A percentile compares a stretch with the other conserved stretches of the same genome.
phyloP scores from a whole-genome alignment of 2,329 filamentous ascomycete species.

The Aspergillus pseudonomiae region DNA sequence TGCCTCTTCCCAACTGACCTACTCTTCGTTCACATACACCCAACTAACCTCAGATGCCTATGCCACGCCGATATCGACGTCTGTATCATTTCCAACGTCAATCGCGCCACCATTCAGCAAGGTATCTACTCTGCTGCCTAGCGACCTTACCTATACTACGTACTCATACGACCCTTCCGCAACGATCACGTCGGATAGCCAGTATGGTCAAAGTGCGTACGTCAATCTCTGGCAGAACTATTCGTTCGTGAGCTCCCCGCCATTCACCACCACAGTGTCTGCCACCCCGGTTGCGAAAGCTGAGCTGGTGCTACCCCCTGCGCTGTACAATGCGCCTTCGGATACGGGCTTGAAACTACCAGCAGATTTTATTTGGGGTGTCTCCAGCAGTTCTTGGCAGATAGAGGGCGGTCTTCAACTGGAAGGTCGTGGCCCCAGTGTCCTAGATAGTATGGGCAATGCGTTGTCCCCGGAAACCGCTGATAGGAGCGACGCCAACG shows the following conservation, averaged over 20 bases:
- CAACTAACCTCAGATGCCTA: conserved; percentile 10
- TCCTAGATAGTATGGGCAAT: background rate
- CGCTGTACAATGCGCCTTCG: background rate
- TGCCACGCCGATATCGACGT: conserved; percentile 5
- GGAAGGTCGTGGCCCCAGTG: background rate
- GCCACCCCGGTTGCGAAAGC: background rate
- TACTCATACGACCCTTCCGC: conserved; percentile 2
- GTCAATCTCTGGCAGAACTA: background rate
- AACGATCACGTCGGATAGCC: background rate
- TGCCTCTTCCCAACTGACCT: background rate
- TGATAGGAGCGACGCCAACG: background rate
- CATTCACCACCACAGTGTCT: background rate
- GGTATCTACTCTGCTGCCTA: conserved; percentile 3
- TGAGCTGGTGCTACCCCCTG: background rate
- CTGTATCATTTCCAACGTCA: conserved; percentile 5
- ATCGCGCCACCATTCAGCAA: conserved; percentile 7
- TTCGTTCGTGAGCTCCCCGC: background rate
- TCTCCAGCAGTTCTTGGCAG: conserved; percentile 1
- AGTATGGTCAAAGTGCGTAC: conserved; percentile 1
- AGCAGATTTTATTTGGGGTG: background rate
- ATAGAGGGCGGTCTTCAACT: background rate
- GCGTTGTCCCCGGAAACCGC: background rate
- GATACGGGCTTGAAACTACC: background rate
- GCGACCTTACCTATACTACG: conserved; percentile 9
- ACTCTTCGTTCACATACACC: conserved; percentile 10